Percentiles rank a stretch among this genome's conserved stretches.
Evolutionary conservation across 2,329 filamentous ascomycete genomes (phyloP).

Genomic region (Penicillium sp.): DNA sequence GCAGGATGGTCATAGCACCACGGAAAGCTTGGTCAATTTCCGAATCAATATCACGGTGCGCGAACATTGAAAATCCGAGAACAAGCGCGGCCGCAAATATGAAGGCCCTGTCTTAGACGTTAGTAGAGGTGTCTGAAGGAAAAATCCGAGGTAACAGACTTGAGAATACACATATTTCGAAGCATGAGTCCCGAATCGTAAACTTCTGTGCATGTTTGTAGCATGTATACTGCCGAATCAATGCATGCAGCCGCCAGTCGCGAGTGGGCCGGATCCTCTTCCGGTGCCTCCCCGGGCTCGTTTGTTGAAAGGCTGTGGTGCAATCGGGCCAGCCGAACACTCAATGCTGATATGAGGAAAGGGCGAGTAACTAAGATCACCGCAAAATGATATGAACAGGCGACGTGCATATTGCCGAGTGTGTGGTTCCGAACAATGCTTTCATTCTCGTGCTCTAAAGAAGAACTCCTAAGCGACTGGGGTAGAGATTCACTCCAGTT

Average conservation of each 20-base stretch:
- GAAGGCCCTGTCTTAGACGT: slow-evolving; percentile 44
- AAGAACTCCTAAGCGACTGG: slow-evolving; percentile 27
- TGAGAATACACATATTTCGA: slow-evolving; percentile 61
- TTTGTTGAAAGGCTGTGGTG: slow-evolving; percentile 27
- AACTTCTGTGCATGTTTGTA: slow-evolving; percentile 56
- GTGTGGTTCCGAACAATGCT: slow-evolving; percentile 35
- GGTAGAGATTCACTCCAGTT: slow-evolving; percentile 51
- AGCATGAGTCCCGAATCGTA: slow-evolving; percentile 48
- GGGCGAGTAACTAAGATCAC: slow-evolving; percentile 60
- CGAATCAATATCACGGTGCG: slow-evolving; percentile 48
- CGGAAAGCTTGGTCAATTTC: slow-evolving; percentile 47
- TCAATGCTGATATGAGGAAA: slow-evolving; percentile 54
- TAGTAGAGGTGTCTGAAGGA: background rate
- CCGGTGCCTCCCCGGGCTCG: slow-evolving; percentile 8
- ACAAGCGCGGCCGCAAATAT: slow-evolving; percentile 60
- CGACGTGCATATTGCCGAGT: slow-evolving; percentile 56
- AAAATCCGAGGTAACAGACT: slow-evolving; percentile 43
- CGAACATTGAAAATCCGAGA: slow-evolving; percentile 59
- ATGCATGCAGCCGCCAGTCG: slow-evolving; percentile 56
- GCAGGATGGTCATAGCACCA: slow-evolving; percentile 53
- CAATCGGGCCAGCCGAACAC: slow-evolving; percentile 36
- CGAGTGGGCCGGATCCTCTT: slow-evolving; percentile 32
- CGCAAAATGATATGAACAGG: slow-evolving; percentile 61
- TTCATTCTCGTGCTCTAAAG: slow-evolving; percentile 18
- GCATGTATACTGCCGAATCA: slow-evolving; percentile 57